Base-by-base conservation (phyloP, 306 rosid species). In the Gastrolobium bilobum region DNA sequence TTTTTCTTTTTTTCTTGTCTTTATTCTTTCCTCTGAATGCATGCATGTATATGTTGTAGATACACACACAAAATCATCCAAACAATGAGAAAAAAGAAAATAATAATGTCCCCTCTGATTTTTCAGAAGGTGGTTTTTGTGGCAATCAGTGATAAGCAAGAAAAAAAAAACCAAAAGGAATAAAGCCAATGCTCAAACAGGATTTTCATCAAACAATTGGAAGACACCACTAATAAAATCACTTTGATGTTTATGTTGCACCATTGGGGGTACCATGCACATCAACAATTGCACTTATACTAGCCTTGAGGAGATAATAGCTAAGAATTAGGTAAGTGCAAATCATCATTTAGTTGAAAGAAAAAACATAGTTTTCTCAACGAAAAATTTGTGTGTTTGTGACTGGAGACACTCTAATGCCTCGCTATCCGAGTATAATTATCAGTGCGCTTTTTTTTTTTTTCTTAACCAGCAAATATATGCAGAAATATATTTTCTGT, bases 191-290 rank as follows among this genome's bases (percentile, higher is more conserved):
- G 37, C 65, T 76, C 71, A 38, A 8, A 79, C 62, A 61, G 81
- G 50, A 81, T 37, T 66, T 88, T 79, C 76, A 43, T 71, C 89
- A 4, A 88, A 83, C 87, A 86, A 2, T 42, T 63, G 51, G 57
- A 48, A 51, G 35, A 33, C 68, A 48, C 44, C 10, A 9, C 37
- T 15, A 37, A 6, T 35, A 4, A 20, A 46, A 31, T 10, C 5
- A 10, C 37, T 37, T 6, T 10, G 8, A n/a, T 3, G 20, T 26
- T 35, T 35, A 3, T 35, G 8, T 40, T 52, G 50, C 29, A 50
- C 5, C 42, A 13, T 39, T 60, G 37, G 54, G 10, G 50, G 39
- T 33, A 58, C 44, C 63, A 2, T 62, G 59, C 40, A 43, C 64
- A 42, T 13, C 26, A 42, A 10, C 40, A 57, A 59, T 34, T 44